A percentile compares a stretch with the other conserved stretches of the same genome.
Conservation (phyloP, 441 rosid genomes). For the Populus trichocarpa region DNA sequence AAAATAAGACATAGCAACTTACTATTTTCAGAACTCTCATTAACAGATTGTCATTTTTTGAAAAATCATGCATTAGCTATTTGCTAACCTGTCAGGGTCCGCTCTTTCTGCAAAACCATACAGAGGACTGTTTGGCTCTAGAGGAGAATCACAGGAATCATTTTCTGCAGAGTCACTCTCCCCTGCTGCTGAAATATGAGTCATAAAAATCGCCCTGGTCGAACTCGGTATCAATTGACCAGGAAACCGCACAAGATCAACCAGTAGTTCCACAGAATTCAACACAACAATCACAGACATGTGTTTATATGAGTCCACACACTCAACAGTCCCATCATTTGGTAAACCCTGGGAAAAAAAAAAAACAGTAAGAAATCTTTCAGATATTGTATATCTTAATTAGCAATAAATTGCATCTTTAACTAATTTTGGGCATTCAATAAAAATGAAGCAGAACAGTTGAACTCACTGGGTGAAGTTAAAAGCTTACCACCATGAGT, state of each 20-base stretch:
- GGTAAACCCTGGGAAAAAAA: conserved; percentile 81
- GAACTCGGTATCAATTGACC: conserved; percentile 91
- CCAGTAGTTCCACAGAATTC: conserved; percentile 90
- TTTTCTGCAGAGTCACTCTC: conserved; percentile 99
- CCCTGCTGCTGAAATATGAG: conserved; percentile 95
- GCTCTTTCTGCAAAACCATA: conserved; percentile 81
- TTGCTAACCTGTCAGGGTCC: conserved; percentile 77
- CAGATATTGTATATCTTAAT: neutral
- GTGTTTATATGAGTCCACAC: conserved; percentile 79
- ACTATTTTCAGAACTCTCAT: neutral
- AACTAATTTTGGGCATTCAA: neutral
- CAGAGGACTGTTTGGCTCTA: conserved; percentile 98
- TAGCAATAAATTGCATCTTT: neutral
- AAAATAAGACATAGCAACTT: conserved; percentile 2
- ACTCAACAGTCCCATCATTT: conserved; percentile 78
- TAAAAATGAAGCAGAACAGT: conserved; percentile 7
- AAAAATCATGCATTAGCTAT: neutral
- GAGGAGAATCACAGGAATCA: conserved; percentile 99
- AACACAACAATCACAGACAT: conserved; percentile 89
- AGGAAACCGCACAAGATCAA: conserved; percentile 97
- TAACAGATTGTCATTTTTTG: neutral
- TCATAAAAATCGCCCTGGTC: conserved; percentile 87
- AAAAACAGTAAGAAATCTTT: neutral
- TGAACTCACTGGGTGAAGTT: neutral
- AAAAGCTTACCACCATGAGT: conserved; percentile 84